Evolutionary conservation across 331 rosid species (phyloP).

Genomic region (Telfairia occidentalis): DNA sequence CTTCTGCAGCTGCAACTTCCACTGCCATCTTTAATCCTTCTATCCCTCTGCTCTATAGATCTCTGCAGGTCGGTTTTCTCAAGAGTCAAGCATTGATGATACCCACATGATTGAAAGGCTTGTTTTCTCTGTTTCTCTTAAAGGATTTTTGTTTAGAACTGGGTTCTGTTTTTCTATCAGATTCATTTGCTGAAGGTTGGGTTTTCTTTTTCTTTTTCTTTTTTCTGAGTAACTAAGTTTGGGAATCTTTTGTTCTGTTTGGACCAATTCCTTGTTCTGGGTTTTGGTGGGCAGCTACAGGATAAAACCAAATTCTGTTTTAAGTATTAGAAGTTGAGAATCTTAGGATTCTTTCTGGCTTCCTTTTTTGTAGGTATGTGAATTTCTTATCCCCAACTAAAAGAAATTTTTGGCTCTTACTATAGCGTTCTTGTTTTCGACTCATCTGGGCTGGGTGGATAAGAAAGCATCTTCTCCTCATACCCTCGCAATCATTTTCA

Average conservation of each 20-base stretch:
- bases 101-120: slow-evolving; percentile 27
- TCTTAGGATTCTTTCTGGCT: slow-evolving; percentile 59
- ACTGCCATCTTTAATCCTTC: slow-evolving; percentile 5
- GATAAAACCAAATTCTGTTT: slow-evolving; percentile 42
- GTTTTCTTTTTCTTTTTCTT: slow-evolving; percentile 18
- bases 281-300: slow-evolving; percentile 49
- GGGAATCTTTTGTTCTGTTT: slow-evolving; percentile 46
- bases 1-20: slow-evolving; percentile 11
- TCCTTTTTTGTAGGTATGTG: slow-evolving; percentile 12
- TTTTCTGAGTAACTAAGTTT: slow-evolving; percentile 10
- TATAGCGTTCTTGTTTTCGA: slow-evolving; percentile 30
- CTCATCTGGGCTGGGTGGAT: slow-evolving; percentile 52
- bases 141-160: neutral
- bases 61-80: slow-evolving; percentile 12
- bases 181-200: slow-evolving; percentile 19
- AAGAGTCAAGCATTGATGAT: slow-evolving; percentile 21
- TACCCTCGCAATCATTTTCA: slow-evolving; percentile 19
- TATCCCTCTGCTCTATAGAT: slow-evolving; percentile 11
- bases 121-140: slow-evolving; percentile 1
- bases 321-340: slow-evolving; percentile 49
- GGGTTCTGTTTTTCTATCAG: slow-evolving; percentile 9
- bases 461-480: slow-evolving; percentile 51
- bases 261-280: slow-evolving; percentile 33
- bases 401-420: slow-evolving; percentile 20
- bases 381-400: slow-evolving; percentile 31